These are phyloP conservation scores for Helicocarpus griseus DNA, from an alignment of 2,329 filamentous ascomycete species.

Conservation along the genomic window DNA sequence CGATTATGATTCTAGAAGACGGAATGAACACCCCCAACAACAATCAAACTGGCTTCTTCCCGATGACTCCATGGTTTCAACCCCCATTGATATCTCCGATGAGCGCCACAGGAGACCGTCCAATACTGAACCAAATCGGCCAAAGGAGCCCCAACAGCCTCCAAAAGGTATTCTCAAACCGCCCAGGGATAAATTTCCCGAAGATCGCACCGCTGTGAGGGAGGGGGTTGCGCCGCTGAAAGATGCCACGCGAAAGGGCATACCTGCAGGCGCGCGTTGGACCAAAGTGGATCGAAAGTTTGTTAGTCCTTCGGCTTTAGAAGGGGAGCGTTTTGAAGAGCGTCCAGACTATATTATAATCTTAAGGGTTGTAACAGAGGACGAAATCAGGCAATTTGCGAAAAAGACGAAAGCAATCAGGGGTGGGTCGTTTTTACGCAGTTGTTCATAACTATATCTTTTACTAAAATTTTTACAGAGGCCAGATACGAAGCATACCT, in stretches of 20 bases:
- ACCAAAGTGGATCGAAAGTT: slow-evolving; percentile 83
- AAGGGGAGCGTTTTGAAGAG: slow-evolving; percentile 80
- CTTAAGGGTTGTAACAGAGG: slow-evolving; percentile 71
- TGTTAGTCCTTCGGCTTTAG: slow-evolving; percentile 81
- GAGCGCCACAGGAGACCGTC: slow-evolving; percentile 19
- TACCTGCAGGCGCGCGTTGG: slow-evolving; percentile 74
- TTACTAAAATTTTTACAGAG: slow-evolving; percentile 18
- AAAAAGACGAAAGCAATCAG: slow-evolving; percentile 70
- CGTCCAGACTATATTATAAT: slow-evolving; percentile 92
- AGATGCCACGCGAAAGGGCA: slow-evolving; percentile 67
- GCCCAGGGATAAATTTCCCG: slow-evolving; percentile 74
- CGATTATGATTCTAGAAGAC: not conserved
- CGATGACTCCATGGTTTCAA: slow-evolving; percentile 16
- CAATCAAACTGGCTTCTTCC: slow-evolving; percentile 11
- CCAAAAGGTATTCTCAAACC: slow-evolving; percentile 79
- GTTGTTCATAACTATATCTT: not conserved
- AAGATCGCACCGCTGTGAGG: slow-evolving; percentile 70
- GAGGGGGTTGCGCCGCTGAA: slow-evolving; percentile 93
- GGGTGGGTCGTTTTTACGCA: slow-evolving; percentile 43
- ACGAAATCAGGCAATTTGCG: slow-evolving; percentile 83
- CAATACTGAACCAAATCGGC: slow-evolving; percentile 18
- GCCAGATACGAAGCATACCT: not conserved
- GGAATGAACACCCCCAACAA: slow-evolving; percentile 13
- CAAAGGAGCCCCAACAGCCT: slow-evolving; percentile 51
- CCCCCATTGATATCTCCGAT: slow-evolving; percentile 12